These are phyloP conservation scores for Kingdonia uniflora DNA, from an alignment of 164 flowering plant genomes.

Conservation along the genomic window DNA sequence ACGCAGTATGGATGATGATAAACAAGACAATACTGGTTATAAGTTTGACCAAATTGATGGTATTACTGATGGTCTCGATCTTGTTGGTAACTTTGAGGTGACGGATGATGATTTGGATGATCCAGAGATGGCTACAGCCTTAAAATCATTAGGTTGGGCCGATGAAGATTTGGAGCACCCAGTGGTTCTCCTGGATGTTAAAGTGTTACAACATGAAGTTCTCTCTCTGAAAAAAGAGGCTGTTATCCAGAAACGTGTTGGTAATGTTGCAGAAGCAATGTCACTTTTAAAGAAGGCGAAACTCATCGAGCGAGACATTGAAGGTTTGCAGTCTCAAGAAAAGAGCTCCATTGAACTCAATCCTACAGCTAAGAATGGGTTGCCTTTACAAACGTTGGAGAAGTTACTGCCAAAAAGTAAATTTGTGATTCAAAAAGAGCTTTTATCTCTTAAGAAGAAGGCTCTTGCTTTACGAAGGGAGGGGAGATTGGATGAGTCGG, in stretches of 20 bases:
- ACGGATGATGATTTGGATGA: conserved; percentile 81
- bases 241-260: conserved; percentile 52
- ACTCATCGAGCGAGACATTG: conserved; percentile 50
- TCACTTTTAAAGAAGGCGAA: conserved; percentile 64
- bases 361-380: conserved; percentile 7
- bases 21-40: conserved; percentile 27
- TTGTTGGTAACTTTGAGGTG: conserved; percentile 54
- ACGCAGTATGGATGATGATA: conserved; percentile 47
- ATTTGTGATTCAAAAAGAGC: conserved; percentile 61
- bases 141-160: conserved; percentile 74
- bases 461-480: conserved; percentile 78
- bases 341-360: conserved; percentile 4
- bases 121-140: conserved; percentile 63
- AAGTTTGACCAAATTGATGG: conserved; percentile 34
- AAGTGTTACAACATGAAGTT: conserved; percentile 37
- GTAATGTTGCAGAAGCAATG: conserved; percentile 65
- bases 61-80: conserved; percentile 30
- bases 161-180: conserved; percentile 45
- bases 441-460: conserved; percentile 61
- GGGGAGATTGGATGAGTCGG: conserved; percentile 75
- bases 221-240: conserved; percentile 66
- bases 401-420: conserved; percentile 39
- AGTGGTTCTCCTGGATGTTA: conserved; percentile 24
- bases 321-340: conserved; percentile 18
- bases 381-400: conserved; percentile 9